phyloP scores from a whole-genome alignment of 306 rosid genomes.

The Benincasa hispida region DNA sequence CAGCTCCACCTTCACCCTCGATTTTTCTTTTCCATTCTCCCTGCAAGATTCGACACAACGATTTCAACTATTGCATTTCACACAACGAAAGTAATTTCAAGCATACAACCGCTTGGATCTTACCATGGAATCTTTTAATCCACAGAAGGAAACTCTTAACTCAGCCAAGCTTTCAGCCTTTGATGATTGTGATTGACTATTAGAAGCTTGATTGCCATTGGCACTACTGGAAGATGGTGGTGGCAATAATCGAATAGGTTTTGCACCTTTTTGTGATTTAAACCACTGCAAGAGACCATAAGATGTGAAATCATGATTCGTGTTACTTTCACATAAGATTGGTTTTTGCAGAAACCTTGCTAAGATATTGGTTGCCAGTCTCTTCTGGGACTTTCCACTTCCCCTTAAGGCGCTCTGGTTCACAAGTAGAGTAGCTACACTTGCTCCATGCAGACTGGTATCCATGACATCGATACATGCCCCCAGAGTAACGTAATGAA shows the following conservation, averaged over 20 bases:
- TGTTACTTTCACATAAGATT: not conserved
- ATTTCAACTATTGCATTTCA: not conserved
- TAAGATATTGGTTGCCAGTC: constrained; percentile 54
- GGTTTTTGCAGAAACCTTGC: constrained; percentile 35
- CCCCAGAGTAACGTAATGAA: constrained; percentile 63
- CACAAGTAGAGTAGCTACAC: constrained; percentile 67
- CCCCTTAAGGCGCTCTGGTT: constrained; percentile 51
- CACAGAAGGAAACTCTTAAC: constrained; percentile 56
- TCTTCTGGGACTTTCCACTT: constrained; percentile 88
- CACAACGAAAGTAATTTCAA: not conserved
- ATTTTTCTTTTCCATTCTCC: constrained; percentile 60
- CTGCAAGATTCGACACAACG: constrained; percentile 31
- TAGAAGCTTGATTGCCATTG: constrained; percentile 30
- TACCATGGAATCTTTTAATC: constrained; percentile 52
- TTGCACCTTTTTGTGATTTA: constrained; percentile 68
- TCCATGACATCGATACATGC: constrained; percentile 72
- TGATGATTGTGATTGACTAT: constrained; percentile 36
- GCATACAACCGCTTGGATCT: constrained; percentile 7
- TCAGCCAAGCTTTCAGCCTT: constrained; percentile 44
- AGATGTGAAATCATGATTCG: not conserved
- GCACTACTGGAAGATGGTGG: constrained; percentile 25
- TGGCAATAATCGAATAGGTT: constrained; percentile 63
- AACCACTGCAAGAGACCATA: constrained; percentile 64
- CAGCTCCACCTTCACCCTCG: constrained; percentile 43
- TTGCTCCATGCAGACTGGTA: constrained; percentile 77